Evolutionary conservation across 805 yeast species (phyloP), one percentile per base, ranked within the genome.

Genomic region (Kluyveromyces nonfermentans): DNA sequence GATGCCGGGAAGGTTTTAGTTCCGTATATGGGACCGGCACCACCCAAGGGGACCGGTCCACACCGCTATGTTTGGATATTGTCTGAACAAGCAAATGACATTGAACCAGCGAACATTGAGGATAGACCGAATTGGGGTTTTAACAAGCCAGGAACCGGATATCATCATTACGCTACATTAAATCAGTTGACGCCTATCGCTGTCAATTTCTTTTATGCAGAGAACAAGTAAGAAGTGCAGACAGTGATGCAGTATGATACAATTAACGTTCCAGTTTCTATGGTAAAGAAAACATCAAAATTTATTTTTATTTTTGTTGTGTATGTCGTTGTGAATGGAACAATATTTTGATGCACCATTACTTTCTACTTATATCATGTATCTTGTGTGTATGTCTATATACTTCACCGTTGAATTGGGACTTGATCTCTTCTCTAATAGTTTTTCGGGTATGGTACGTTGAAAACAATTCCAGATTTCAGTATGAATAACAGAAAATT

Each of bases 51-150:
- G 44, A 84, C 96, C 0, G 90, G 94, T 12, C 75, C 80, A 57
- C 97, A 89, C 68, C 78, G 96, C 50, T 89, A 89, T 61, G 86
- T 85, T 16, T 85, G 83, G 54, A 54, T 86, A 44, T 65, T 89
- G 48, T 86, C 71, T 63, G 82, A 81, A 64, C 94, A 82, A 69
- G 56, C 73, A 65, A 42, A 46, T 7, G 52, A 47, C 42, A 40
- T 46, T 1, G 40, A 42, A 15, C 25, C 39, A 5, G 54, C 52
- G 35, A 47, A 57, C 12, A 46, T 61, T 22, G 46, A 46, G 18
- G 64, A 59, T 40, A 57, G 66, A 47, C 50, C 53, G 16, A 62
- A 61, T 43, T 88, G 96, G 95, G 96, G 96, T 14, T 81, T 85
- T 21, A 87, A 83, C n/a, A 68, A 70, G 18, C 93, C 95, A 1